Evolutionary conservation across 805 yeast species (phyloP).

Genomic region (Cyberlindnera saturnus): DNA sequence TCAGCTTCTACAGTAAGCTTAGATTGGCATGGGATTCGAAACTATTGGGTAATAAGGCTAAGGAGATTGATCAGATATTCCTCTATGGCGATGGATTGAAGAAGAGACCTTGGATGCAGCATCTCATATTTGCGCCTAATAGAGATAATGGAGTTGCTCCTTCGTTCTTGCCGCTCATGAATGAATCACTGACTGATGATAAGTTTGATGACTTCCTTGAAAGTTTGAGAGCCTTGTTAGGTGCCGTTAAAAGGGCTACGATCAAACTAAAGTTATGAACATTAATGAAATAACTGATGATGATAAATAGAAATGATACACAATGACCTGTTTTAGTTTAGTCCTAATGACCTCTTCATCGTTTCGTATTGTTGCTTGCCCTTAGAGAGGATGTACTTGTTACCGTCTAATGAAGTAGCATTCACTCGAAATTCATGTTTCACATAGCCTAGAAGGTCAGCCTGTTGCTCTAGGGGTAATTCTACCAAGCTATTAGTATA

Average conservation of each 20-base stretch:
- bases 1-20: conserved; percentile 52
- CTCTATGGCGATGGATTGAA: conserved; percentile 40
- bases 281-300: neutral
- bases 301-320: neutral
- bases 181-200: conserved; percentile 44
- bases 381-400: conserved; percentile 6
- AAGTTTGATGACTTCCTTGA: conserved; percentile 31
- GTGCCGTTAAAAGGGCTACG: conserved; percentile 3
- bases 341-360: conserved; percentile 8
- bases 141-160: conserved; percentile 44
- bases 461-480: conserved; percentile 2
- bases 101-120: conserved; percentile 56
- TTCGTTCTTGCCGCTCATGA: conserved; percentile 52
- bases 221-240: conserved; percentile 6
- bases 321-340: neutral
- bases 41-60: conserved; percentile 40
- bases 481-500: conserved; percentile 1
- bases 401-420: conserved; percentile 5
- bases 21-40: conserved; percentile 52
- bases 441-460: conserved; percentile 3
- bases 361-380: conserved; percentile 7
- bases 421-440: conserved; percentile 4
- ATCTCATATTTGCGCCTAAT: conserved; percentile 57
- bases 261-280: conserved; percentile 2
- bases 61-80: conserved; percentile 14